Evolutionary conservation across 257 asterid genomes (phyloP).

Genomic region (Solanum stenotomum): DNA sequence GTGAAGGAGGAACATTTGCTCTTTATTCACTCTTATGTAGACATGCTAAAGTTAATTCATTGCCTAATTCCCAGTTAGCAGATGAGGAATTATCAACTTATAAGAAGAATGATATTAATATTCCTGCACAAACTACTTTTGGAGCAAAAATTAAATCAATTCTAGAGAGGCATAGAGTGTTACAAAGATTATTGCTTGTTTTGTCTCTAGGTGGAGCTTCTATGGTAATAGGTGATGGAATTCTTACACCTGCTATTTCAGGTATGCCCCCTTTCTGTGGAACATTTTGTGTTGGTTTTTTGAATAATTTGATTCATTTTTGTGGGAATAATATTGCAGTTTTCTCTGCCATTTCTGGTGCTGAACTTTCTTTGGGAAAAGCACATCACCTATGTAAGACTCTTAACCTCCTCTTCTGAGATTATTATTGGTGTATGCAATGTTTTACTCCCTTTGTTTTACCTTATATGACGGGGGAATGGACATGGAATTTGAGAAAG

Average conservation of each 20-base stretch:
- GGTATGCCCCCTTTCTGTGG: slow-evolving; percentile 22
- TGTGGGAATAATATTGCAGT: slow-evolving; percentile 36
- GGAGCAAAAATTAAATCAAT: slow-evolving; percentile 56
- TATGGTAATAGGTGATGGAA: slow-evolving; percentile 98
- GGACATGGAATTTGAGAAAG: background rate
- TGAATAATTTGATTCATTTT: background rate
- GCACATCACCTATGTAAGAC: slow-evolving; percentile 78
- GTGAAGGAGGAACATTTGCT: slow-evolving; percentile 98
- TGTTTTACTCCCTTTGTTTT: background rate
- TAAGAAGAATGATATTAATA: slow-evolving; percentile 37
- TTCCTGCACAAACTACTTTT: slow-evolving; percentile 42
- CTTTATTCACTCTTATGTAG: slow-evolving; percentile 74
- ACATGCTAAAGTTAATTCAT: slow-evolving; percentile 60
- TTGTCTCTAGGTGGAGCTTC: slow-evolving; percentile 86
- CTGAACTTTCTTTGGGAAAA: slow-evolving; percentile 64
- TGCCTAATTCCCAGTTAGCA: slow-evolving; percentile 69
- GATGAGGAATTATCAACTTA: slow-evolving; percentile 71
- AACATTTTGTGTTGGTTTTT: background rate
- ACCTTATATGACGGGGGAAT: background rate
- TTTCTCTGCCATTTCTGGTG: slow-evolving; percentile 88
- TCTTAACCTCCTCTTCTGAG: background rate
- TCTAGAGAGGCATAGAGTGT: slow-evolving; percentile 51
- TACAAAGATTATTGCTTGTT: slow-evolving; percentile 60
- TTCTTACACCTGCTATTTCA: slow-evolving; percentile 78
- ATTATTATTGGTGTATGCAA: background rate